These are phyloP conservation scores for Chaetomium sp. DNA, from an alignment of 2,329 filamentous ascomycete genomes.

Conservation along the genomic window DNA sequence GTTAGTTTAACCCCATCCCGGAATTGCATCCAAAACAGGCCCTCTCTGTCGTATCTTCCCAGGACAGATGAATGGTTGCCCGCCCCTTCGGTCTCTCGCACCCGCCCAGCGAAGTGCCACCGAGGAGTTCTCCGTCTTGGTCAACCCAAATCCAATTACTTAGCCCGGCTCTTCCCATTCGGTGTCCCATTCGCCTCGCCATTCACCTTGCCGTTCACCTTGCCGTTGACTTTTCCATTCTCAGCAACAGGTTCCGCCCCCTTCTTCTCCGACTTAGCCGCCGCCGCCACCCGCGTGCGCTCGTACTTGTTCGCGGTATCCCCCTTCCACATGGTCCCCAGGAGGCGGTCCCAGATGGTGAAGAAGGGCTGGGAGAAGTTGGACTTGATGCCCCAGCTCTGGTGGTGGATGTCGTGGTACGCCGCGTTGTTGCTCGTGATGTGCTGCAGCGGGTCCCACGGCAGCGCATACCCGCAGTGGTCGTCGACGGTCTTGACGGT, in stretches of 20 bases:
- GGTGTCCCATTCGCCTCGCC: constrained; percentile 13
- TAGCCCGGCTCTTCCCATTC: constrained; percentile 14
- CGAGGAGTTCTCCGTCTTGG: not conserved
- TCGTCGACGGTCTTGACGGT: constrained; percentile 97
- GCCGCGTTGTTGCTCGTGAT: constrained; percentile 93
- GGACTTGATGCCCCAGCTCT: constrained; percentile 98
- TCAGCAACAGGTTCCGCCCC: not conserved
- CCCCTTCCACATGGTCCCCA: constrained; percentile 82
- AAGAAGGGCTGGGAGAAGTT: constrained; percentile 93
- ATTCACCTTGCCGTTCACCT: constrained; percentile 14
- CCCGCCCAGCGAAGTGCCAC: constrained; percentile 11
- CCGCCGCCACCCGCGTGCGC: constrained; percentile 46
- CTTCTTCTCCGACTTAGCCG: constrained; percentile 39
- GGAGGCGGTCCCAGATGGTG: constrained; percentile 86
- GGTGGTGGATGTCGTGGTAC: constrained; percentile 98
- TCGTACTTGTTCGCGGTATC: constrained; percentile 51
- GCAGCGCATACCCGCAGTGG: constrained; percentile 94
- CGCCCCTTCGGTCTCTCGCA: not conserved
- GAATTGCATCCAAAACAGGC: constrained; percentile 13
- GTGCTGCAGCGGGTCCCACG: constrained; percentile 90
- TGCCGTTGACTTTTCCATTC: constrained; percentile 12
- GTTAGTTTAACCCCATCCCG: not conserved
- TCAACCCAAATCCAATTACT: constrained; percentile 10
- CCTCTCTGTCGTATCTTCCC: constrained; percentile 8
- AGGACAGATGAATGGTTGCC: constrained; percentile 1